These are phyloP conservation scores for Mycena rebaudengoi DNA, from an alignment of 768 basidiomycete species.

Conservation along the genomic window DNA sequence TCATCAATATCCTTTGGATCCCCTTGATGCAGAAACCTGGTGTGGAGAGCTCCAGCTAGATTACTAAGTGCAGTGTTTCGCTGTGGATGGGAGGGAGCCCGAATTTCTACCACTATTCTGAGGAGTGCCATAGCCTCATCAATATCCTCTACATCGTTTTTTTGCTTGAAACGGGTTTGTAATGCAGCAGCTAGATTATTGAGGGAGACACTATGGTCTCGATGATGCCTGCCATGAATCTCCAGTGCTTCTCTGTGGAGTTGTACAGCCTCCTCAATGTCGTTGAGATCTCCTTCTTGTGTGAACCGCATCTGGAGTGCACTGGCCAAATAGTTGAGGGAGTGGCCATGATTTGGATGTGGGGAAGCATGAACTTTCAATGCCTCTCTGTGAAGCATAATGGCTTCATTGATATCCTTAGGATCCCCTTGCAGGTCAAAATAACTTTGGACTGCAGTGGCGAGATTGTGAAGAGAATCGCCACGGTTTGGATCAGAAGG, in stretches of 20 bases:
- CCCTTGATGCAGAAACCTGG: too few species aligned
- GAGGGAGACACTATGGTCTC: slow-evolving; percentile 4
- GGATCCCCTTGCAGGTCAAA: not conserved
- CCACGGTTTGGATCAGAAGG: not conserved
- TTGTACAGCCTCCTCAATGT: not conserved
- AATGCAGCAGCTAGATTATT: slow-evolving; percentile 25
- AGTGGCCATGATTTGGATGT: not conserved
- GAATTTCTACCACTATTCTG: too few species aligned
- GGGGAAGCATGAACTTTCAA: not conserved
- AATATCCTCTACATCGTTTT: too few species aligned
- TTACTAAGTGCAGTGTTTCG: too few species aligned
- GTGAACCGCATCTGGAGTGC: not conserved
- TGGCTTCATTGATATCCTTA: not conserved
- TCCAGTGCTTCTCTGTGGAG: slow-evolving; percentile 4
- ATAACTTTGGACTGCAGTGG: not conserved
- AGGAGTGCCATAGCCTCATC: too few species aligned
- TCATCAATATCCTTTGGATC: too few species aligned
- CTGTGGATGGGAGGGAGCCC: too few species aligned
- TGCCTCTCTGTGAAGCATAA: not conserved
- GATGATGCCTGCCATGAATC: not conserved
- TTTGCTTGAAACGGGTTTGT: too few species aligned
- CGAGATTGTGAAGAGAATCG: slow-evolving; percentile 9
- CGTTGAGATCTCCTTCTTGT: not conserved
- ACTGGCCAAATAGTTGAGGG: not conserved
- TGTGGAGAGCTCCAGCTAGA: too few species aligned